Percentiles rank a stretch among this genome's conserved stretches.
phyloP scores from a whole-genome alignment of 768 basidiomycete species.

The Leccinum incarnatum region DNA sequence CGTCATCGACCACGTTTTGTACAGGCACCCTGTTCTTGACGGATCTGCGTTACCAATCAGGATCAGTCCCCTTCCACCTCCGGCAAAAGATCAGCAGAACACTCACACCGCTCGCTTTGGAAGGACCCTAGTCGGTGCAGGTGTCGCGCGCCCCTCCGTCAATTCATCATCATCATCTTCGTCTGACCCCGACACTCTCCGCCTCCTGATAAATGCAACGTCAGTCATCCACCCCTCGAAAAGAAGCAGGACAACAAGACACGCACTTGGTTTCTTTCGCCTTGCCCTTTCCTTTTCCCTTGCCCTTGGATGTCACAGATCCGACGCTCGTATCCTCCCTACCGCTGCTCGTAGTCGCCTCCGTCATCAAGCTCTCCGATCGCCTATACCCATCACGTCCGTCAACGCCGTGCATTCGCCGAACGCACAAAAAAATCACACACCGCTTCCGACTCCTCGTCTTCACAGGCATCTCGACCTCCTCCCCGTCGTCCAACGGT shows the following conservation, averaged over 20 bases:
- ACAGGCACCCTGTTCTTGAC: conserved; percentile 34
- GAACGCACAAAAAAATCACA: conserved; percentile 11
- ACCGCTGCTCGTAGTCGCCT: conserved; percentile 39
- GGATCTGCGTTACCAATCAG: conserved; percentile 30
- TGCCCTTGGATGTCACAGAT: conserved; percentile 27
- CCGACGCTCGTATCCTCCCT: conserved; percentile 34
- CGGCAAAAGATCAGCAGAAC: not conserved
- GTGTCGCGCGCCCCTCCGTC: conserved; percentile 27
- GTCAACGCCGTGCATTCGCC: not conserved
- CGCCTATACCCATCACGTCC: conserved; percentile 39
- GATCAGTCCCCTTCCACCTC: not conserved
- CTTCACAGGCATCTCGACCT: conserved; percentile 35
- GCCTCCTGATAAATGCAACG: conserved; percentile 40
- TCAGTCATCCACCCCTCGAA: not conserved
- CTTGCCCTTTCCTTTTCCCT: conserved; percentile 32
- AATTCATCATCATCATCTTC: conserved; percentile 44
- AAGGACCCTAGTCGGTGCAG: conserved; percentile 47
- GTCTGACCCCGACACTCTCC: conserved; percentile 52
- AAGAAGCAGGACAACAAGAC: not conserved
- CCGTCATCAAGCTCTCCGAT: conserved; percentile 56
- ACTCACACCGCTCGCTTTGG: conserved; percentile 61
- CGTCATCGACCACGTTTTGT: conserved; percentile 31
- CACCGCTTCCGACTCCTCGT: conserved; percentile 49
- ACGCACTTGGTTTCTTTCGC: conserved; percentile 41
- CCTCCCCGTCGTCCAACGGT: conserved; percentile 62